A percentile compares a stretch with the other conserved stretches of the same genome.
These are phyloP conservation scores for Helichrysum umbraculigerum DNA, from an alignment of 129 eudicot genomes.

Conservation along the genomic window DNA sequence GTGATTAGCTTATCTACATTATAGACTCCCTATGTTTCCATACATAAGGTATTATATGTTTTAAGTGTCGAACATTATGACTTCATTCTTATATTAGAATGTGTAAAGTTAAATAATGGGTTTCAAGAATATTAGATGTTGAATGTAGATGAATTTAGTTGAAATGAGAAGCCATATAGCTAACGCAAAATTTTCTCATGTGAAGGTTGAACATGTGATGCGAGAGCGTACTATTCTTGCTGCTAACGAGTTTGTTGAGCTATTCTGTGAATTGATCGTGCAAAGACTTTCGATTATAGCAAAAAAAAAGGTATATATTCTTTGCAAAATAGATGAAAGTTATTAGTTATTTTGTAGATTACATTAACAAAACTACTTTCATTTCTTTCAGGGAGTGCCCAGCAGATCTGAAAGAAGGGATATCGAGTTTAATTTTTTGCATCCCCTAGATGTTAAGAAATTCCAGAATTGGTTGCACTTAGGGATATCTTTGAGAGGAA, in stretches of 20 bases:
- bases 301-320: conserved; percentile 68
- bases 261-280: conserved; percentile 89
- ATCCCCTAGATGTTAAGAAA: conserved; percentile 90
- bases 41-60: no score
- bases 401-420: conserved; percentile 85
- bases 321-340: background rate
- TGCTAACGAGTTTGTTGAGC: conserved; percentile 95
- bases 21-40: no score
- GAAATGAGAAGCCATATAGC: background rate
- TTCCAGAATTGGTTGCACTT: conserved; percentile 82
- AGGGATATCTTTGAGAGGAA: conserved; percentile 80
- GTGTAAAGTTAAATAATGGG: no score
- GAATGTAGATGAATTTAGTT: background rate
- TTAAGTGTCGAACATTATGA: background rate
- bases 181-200: background rate
- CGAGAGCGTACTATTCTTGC: conserved; percentile 92
- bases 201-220: conserved; percentile 92
- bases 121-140: background rate
- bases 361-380: background rate
- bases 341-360: background rate
- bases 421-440: conserved; percentile 88
- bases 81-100: no score
- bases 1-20: background rate
- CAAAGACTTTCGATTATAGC: conserved; percentile 80
- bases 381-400: conserved; percentile 77